Conservation (phyloP, 1,139 yeast genomes). For the Hansenula anomala region DNA sequence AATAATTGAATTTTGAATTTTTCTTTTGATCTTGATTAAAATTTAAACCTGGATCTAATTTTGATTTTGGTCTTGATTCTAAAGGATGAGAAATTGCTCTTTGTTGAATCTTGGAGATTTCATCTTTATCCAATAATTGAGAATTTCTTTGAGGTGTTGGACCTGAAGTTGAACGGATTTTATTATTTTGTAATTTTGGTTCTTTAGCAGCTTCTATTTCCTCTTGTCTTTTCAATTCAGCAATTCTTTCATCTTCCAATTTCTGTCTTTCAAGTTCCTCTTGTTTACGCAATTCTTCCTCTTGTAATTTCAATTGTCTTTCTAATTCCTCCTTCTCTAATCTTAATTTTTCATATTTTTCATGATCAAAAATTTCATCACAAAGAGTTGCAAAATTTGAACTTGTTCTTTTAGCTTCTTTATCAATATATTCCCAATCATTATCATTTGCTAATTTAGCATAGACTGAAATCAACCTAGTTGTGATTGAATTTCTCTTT, state of each 20-base stretch:
- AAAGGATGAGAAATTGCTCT: conserved; percentile 34
- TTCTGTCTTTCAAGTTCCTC: conserved; percentile 12
- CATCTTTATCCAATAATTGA: conserved; percentile 18
- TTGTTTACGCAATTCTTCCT: conserved; percentile 12
- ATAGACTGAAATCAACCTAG: conserved; percentile 64
- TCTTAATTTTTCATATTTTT: conserved; percentile 53
- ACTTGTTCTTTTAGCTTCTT: conserved; percentile 70
- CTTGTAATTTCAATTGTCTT: too few species aligned
- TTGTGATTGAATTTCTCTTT: conserved; percentile 67
- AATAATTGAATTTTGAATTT: conserved; percentile 10
- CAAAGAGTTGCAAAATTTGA: conserved; percentile 74
- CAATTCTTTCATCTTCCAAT: too few species aligned
- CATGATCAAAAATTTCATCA: conserved; percentile 68
- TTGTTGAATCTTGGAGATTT: conserved; percentile 26
- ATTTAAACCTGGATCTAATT: conserved; percentile 55
- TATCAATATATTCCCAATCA: conserved; percentile 68
- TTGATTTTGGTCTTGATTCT: conserved; percentile 59
- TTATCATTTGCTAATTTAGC: conserved; percentile 60
- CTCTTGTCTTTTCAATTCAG: too few species aligned
- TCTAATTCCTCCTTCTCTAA: conserved; percentile 37
- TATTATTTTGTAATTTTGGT: conserved; percentile 7
- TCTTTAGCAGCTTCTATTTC: conserved; percentile 3
- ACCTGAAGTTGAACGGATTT: conserved; percentile 32
- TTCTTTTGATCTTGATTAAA: conserved; percentile 21
- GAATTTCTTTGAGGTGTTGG: conserved; percentile 26